Base-by-base conservation (phyloP, 257 asterid genomes). In the Plectranthus barbatus region DNA sequence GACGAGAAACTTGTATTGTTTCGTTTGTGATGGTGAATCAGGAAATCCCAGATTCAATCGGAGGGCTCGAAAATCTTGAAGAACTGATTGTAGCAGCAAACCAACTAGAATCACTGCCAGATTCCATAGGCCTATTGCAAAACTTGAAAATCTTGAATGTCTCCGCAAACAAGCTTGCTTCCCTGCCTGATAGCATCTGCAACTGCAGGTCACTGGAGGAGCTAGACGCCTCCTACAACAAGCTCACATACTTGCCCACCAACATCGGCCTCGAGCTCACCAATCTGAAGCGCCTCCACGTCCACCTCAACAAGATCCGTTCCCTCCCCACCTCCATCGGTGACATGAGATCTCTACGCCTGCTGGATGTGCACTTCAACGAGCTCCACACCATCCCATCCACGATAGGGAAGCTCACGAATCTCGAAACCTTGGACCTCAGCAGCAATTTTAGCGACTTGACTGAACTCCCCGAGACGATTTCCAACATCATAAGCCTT, bases 401-500 rank as follows among this genome's bases (percentile, higher is more conserved):
- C 6, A 71, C 97, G 48, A 75, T 89, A 17, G 95, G 97, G 33
- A 84, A 61, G 24, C 73, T 86, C 66, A 47, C 78, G 6, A 80
- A 78, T 45, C 94, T 92, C 1, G 95, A 84, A 75, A 74, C 60
- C 64, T 80, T 92, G 13, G 79, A 88, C 54, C 73, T 92, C 2
- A 75, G 95, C 72, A 81, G 88, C 73, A 92, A 92, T 63, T 92
- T 92, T 79, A 90, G 81, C 34, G 97, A 92, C 78, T 66, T 92
- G 21, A 70, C 78, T 15, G 80, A 77, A 26, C 88, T 92, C 9
- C 97, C 99, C 1, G 78, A 74, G n/a, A 77, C 95, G 7, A 68
- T 92, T 11, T 73, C 86, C 17, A 91, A 89, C 75, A 81, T 92
- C 19, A 73, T 63, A 42, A 85, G 59, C 74, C 86, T 92, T 19